Evolutionary conservation across 768 basidiomycete species (phyloP).

Genomic region (Xerocomellus chrysenteron): DNA sequence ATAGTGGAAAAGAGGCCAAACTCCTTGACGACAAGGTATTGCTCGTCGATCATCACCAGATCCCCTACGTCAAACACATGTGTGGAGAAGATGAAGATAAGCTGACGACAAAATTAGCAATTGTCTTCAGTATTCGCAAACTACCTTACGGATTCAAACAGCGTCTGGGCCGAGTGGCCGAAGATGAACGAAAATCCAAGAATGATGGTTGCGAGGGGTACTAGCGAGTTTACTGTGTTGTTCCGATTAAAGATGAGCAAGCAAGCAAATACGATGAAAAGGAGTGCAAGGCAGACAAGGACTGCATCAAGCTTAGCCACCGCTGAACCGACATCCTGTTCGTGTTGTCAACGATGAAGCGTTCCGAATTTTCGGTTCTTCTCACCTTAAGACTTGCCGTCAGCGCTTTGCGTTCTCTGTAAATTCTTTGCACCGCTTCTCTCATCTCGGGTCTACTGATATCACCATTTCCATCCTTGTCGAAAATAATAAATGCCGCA

Average conservation of each 20-base stretch:
- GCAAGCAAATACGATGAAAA: constrained; percentile 64
- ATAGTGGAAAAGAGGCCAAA: constrained; percentile 80
- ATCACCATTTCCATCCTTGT: constrained; percentile 83
- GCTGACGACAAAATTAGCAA: constrained; percentile 36
- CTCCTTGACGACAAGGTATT: constrained; percentile 54
- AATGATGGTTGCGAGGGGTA: constrained; percentile 76
- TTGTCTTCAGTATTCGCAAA: background rate
- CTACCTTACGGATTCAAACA: constrained; percentile 69
- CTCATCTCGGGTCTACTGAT: constrained; percentile 79
- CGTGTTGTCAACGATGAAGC: constrained; percentile 2
- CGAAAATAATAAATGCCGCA: constrained; percentile 68
- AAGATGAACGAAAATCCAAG: constrained; percentile 86
- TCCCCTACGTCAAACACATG: constrained; percentile 88
- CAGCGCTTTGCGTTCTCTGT: constrained; percentile 72
- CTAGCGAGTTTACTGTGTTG: constrained; percentile 68
- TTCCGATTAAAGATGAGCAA: constrained; percentile 72
- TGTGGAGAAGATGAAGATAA: constrained; percentile 83
- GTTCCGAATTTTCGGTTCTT: background rate
- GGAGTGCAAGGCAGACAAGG: constrained; percentile 54
- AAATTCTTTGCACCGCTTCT: constrained; percentile 78
- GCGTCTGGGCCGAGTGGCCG: constrained; percentile 73
- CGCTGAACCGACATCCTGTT: constrained; percentile 66
- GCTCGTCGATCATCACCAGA: constrained; percentile 72
- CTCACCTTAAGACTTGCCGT: constrained; percentile 67
- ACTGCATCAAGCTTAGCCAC: constrained; percentile 80